These are phyloP conservation scores for Metschnikowia cubensis DNA, from an alignment of 805 yeast genomes.

Conservation along the genomic window DNA sequence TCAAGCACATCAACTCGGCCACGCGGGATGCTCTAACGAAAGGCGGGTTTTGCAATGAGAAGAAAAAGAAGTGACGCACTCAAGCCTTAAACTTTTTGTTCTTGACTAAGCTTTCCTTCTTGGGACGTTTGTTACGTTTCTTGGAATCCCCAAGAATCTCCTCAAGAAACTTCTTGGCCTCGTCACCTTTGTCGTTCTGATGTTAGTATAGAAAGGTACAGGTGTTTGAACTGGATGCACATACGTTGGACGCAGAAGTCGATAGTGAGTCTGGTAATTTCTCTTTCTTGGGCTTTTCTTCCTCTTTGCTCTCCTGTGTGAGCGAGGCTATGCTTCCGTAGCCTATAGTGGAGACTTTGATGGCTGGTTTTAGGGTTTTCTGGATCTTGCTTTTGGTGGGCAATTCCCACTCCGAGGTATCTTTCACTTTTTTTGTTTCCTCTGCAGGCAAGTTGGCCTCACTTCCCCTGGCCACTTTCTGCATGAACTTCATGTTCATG, in stretches of 20 bases:
- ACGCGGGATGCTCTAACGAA: slow-evolving; percentile 78
- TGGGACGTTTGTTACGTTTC: slow-evolving; percentile 10
- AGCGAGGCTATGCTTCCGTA: slow-evolving; percentile 34
- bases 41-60: slow-evolving; percentile 46
- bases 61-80: slow-evolving; percentile 6
- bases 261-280: neutral
- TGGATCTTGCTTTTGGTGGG: slow-evolving; percentile 28
- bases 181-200: slow-evolving; percentile 6
- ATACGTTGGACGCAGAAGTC: neutral
- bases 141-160: slow-evolving; percentile 11
- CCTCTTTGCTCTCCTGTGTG: slow-evolving; percentile 5
- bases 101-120: neutral
- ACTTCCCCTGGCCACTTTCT: slow-evolving; percentile 36
- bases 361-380: slow-evolving; percentile 21
- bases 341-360: slow-evolving; percentile 33
- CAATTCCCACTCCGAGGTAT: slow-evolving; percentile 50
- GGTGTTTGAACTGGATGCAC: neutral
- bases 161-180: slow-evolving; percentile 14
- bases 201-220: neutral
- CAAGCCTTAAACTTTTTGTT: slow-evolving; percentile 7
- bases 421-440: slow-evolving; percentile 37
- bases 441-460: slow-evolving; percentile 29
- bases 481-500: slow-evolving; percentile 74
- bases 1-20: slow-evolving; percentile 86
- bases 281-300: slow-evolving; percentile 2